phyloP scores from a whole-genome alignment of 805 yeast species.

The Lipomyces mesembrius region DNA sequence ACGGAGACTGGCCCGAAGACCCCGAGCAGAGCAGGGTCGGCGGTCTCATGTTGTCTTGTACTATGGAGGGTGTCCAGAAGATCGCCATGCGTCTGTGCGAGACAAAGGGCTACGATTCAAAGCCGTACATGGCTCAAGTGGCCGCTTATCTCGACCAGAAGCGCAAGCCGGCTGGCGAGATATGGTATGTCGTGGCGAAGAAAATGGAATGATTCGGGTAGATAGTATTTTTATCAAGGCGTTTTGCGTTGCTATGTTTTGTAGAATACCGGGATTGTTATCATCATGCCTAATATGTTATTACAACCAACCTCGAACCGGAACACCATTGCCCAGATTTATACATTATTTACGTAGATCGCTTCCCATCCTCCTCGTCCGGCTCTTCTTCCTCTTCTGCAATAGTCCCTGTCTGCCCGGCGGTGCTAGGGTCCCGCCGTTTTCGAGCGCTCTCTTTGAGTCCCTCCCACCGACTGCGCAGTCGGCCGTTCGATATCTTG shows the following conservation, averaged over 20 bases:
- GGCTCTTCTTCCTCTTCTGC: constrained; percentile 14
- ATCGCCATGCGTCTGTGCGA: neutral
- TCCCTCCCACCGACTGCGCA: constrained; percentile 68
- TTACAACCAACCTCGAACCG: neutral
- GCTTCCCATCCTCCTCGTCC: constrained; percentile 12
- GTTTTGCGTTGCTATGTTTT: neutral
- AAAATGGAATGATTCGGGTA: neutral
- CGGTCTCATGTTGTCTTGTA: constrained; percentile 13
- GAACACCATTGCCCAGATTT: neutral
- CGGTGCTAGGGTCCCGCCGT: constrained; percentile 44
- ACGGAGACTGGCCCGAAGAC: constrained; percentile 18
- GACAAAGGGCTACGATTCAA: constrained; percentile 3
- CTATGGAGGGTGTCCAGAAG: constrained; percentile 6
- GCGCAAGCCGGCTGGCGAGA: constrained; percentile 6
- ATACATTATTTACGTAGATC: neutral
- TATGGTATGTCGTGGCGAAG: constrained; percentile 5
- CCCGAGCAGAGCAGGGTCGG: constrained; percentile 19
- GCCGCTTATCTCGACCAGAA: neutral
- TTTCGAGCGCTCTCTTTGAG: constrained; percentile 67
- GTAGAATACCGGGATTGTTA: neutral
- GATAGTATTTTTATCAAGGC: neutral
- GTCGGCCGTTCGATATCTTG: constrained; percentile 55
- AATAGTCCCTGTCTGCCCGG: neutral
- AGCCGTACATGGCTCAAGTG: neutral
- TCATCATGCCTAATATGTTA: neutral